Percentiles rank a stretch among this genome's conserved stretches.
Conservation (phyloP, 2,329 filamentous ascomycete species). For the Penicillium sp. region DNA sequence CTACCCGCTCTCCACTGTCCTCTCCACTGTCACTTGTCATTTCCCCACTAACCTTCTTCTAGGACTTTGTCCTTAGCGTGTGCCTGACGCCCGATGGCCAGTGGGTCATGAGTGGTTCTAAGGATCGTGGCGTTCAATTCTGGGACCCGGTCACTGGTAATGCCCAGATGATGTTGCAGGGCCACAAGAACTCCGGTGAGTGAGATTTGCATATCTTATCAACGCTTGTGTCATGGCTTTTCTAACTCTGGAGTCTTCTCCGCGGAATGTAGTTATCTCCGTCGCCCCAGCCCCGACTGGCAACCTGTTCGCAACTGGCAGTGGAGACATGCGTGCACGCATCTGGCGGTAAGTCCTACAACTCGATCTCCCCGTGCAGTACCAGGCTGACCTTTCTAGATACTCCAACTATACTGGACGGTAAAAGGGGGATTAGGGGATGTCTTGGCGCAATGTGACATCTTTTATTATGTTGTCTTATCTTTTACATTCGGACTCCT, state of each 20-base stretch:
- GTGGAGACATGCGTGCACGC: constrained; percentile 93
- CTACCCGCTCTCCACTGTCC: not conserved
- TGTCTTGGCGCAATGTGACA: constrained; percentile 37
- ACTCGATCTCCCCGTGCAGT: not conserved
- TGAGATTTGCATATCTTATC: constrained; percentile 10
- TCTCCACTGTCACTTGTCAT: not conserved
- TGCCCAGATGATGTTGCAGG: constrained; percentile 97
- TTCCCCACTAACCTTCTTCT: constrained; percentile 17
- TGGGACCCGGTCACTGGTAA: constrained; percentile 94
- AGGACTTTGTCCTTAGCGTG: constrained; percentile 96
- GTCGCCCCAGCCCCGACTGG: constrained; percentile 91
- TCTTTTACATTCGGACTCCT: constrained; percentile 12
- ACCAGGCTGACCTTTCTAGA: constrained; percentile 25
- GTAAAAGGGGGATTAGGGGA: constrained; percentile 32
- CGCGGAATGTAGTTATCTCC: constrained; percentile 70
- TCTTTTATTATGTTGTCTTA: constrained; percentile 17
- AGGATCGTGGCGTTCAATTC: constrained; percentile 96
- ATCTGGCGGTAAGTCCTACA: constrained; percentile 75
- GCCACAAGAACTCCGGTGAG: constrained; percentile 89
- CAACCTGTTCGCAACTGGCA: constrained; percentile 90
- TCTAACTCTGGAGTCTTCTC: constrained; percentile 1
- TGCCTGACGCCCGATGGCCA: constrained; percentile 90
- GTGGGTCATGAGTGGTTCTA: constrained; percentile 97
- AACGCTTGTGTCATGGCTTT: not conserved
- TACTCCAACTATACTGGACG: constrained; percentile 42